A percentile compares a stretch with the other conserved stretches of the same genome.
These are phyloP conservation scores for Solanum habrochaites DNA, from an alignment of 257 asterid genomes.

Conservation along the genomic window DNA sequence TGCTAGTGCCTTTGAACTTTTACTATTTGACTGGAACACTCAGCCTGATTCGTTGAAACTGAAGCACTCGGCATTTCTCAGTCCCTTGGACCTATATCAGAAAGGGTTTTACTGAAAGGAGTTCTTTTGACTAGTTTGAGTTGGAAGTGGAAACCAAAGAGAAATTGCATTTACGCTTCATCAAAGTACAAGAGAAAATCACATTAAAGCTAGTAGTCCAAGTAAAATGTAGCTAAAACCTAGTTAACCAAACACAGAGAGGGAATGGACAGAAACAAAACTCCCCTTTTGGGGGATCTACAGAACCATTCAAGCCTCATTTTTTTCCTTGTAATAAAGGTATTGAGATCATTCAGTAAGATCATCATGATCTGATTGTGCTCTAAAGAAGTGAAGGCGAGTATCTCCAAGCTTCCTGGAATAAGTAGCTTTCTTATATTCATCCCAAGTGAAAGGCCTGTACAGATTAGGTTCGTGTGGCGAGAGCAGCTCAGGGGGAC, in stretches of 20 bases:
- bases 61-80: neutral
- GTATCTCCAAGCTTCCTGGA: slow-evolving; percentile 19
- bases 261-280: neutral
- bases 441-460: slow-evolving; percentile 43
- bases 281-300: neutral
- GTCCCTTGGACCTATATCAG: neutral
- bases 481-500: slow-evolving; percentile 16
- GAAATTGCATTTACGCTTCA: neutral
- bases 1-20: neutral
- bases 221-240: neutral
- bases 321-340: neutral
- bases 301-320: neutral
- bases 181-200: neutral
- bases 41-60: neutral
- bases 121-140: neutral
- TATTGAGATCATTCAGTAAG: neutral
- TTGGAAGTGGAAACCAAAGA: neutral
- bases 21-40: neutral
- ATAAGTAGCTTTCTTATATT: slow-evolving; percentile 31
- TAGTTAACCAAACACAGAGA: neutral
- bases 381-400: slow-evolving; percentile 27
- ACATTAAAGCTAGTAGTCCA: neutral
- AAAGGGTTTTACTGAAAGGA: neutral
- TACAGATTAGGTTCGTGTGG: slow-evolving; percentile 20
- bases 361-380: neutral